Conservation (phyloP, 495 filamentous ascomycete species). For the Penicillium antarcticum region DNA sequence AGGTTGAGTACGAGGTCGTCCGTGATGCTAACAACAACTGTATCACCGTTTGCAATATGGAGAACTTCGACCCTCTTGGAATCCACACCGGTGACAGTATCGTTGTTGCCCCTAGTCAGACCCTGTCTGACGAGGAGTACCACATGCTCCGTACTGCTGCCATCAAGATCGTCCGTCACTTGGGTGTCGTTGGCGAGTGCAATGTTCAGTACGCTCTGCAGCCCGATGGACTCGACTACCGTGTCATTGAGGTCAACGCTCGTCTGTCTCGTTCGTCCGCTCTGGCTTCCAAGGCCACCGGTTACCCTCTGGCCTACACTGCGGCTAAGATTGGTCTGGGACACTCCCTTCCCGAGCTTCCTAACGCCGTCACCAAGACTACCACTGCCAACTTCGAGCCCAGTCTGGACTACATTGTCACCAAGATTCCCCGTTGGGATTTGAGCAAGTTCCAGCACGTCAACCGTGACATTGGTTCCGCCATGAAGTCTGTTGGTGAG, state of each 20-base stretch:
- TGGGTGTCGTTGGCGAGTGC: constrained; percentile 95
- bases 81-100: constrained; percentile 98
- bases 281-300: constrained; percentile 93
- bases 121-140: constrained; percentile 94
- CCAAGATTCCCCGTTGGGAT: constrained; percentile 98
- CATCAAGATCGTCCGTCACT: constrained; percentile 92
- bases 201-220: constrained; percentile 98
- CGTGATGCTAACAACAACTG: constrained; percentile 94
- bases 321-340: constrained; percentile 96
- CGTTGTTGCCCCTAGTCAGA: constrained; percentile 93
- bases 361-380: constrained; percentile 96
- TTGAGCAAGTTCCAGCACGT: constrained; percentile 98
- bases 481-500: constrained; percentile 98
- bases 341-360: constrained; percentile 89
- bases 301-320: constrained; percentile 93
- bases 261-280: constrained; percentile 93
- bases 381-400: constrained; percentile 99
- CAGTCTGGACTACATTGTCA: constrained; percentile 94
- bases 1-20: constrained; percentile 97
- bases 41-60: constrained; percentile 99
- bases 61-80: constrained; percentile 96
- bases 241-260: constrained; percentile 97
- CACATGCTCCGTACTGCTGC: constrained; percentile 97
- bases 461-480: constrained; percentile 92
- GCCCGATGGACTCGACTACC: constrained; percentile 90